A percentile compares a stretch with the other conserved stretches of the same genome.
Evolutionary conservation across 139 green algal species (phyloP).

Genomic region (Tetradesmus lagerheimii): DNA sequence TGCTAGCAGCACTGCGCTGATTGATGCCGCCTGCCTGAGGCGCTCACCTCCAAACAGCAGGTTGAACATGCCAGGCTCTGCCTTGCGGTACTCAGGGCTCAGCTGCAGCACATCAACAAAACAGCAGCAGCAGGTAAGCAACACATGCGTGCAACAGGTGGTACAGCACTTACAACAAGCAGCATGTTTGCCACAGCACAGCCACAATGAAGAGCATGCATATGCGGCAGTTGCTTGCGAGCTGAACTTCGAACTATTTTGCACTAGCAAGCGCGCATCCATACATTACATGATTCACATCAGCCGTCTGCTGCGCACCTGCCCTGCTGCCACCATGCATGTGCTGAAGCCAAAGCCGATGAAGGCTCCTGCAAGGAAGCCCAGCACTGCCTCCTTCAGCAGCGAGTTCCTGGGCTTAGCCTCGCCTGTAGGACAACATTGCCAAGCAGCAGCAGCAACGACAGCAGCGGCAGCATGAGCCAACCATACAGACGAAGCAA

Average conservation of each 20-base stretch:
- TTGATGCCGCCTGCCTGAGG: neutral
- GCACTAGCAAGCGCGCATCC: neutral
- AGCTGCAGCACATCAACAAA: conserved; percentile 5
- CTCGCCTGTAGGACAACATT: neutral
- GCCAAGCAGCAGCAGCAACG: neutral
- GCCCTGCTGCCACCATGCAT: conserved; percentile 45
- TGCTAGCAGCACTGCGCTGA: too few species aligned
- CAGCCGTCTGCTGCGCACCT: neutral
- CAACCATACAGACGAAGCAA: neutral
- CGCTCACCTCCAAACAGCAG: conserved; percentile 45
- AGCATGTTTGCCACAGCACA: neutral
- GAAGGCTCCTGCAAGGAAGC: conserved; percentile 42
- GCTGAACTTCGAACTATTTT: too few species aligned
- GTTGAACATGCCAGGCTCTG: conserved; percentile 69
- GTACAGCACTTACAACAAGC: neutral
- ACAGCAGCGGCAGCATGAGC: neutral
- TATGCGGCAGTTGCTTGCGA: too few species aligned
- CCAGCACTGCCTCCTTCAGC: conserved; percentile 20
- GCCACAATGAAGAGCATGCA: neutral
- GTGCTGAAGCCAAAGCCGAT: conserved; percentile 46
- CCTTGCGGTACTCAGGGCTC: conserved; percentile 54
- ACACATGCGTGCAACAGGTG: neutral
- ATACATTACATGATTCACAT: neutral
- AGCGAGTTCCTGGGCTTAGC: conserved; percentile 9
- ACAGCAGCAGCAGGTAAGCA: neutral